These are phyloP conservation scores for Thamnidium elegans DNA, from an alignment of 192 early-diverging fungal species.

Conservation along the genomic window DNA sequence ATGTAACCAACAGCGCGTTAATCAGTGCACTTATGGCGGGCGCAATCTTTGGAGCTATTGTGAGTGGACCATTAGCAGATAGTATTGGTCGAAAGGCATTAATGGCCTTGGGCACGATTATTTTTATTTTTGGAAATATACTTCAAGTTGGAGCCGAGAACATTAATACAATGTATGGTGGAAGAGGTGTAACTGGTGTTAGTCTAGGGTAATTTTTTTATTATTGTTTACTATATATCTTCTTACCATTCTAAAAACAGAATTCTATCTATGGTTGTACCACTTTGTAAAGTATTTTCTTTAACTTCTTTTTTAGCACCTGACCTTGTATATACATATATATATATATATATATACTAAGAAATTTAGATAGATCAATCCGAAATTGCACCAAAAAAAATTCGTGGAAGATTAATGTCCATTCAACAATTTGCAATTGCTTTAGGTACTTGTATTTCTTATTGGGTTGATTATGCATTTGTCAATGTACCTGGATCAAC, in stretches of 20 bases:
- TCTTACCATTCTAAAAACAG: conserved; percentile 41
- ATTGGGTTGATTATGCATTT: conserved; percentile 33
- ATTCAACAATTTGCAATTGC: conserved; percentile 91
- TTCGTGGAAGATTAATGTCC: conserved; percentile 81
- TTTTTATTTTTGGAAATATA: conserved; percentile 53
- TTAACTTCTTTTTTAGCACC: not conserved
- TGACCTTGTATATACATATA: not conserved
- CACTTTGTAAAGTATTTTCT: conserved; percentile 35
- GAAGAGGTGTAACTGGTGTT: conserved; percentile 51
- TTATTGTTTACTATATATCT: conserved; percentile 46
- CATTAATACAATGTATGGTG: conserved; percentile 46
- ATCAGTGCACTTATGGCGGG: conserved; percentile 53
- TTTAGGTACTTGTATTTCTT: conserved; percentile 67
- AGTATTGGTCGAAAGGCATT: conserved; percentile 45
- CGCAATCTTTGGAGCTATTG: conserved; percentile 65
- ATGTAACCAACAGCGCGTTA: not conserved
- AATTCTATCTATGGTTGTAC: conserved; percentile 57
- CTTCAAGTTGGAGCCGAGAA: conserved; percentile 49
- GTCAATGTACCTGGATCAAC: conserved; percentile 13
- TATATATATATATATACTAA: not conserved
- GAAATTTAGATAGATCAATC: conserved; percentile 48
- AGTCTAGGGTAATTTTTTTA: conserved; percentile 39
- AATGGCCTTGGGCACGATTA: conserved; percentile 43
- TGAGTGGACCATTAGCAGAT: conserved; percentile 58
- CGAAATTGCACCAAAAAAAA: conserved; percentile 75